Conservation (phyloP, 2,329 filamentous ascomycete species). For the Nigrospora sphaerica region DNA sequence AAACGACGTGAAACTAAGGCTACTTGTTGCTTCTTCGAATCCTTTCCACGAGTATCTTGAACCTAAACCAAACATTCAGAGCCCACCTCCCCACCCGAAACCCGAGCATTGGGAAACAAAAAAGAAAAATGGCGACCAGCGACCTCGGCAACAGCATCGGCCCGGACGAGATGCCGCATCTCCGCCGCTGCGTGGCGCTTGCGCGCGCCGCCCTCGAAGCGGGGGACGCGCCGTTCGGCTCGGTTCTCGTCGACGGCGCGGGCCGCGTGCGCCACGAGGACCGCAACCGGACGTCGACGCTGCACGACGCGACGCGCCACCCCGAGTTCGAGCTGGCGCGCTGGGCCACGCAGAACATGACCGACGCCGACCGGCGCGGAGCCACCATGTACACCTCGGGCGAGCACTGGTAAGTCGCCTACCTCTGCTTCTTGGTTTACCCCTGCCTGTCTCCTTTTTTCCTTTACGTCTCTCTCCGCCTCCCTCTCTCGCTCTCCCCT, state of each 20-base stretch:
- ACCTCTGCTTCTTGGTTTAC: too few relatives aligned
- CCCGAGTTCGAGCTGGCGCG: conserved; percentile 14
- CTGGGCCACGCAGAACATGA: conserved; percentile 10
- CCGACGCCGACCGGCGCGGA: neutral
- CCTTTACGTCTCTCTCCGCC: too few relatives aligned
- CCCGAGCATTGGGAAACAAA: too few relatives aligned
- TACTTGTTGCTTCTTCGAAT: neutral
- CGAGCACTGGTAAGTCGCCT: conserved; percentile 9
- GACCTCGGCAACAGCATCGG: neutral
- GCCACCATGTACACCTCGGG: conserved; percentile 14
- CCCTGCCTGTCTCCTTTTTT: too few relatives aligned
- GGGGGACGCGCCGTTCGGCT: conserved; percentile 15
- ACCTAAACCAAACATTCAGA: neutral
- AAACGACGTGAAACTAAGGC: too few relatives aligned
- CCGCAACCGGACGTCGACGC: conserved; percentile 10
- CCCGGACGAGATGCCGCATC: conserved; percentile 7
- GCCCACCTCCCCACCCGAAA: neutral
- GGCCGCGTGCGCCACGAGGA: conserved; percentile 6
- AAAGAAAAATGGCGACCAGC: neutral
- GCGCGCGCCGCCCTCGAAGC: conserved; percentile 18
- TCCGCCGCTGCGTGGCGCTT: conserved; percentile 17
- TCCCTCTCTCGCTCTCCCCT: too few relatives aligned
- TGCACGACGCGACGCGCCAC: conserved; percentile 10
- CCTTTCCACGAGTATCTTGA: neutral
- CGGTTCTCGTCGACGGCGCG: conserved; percentile 6